A percentile compares a stretch with the other conserved stretches of the same genome.
Evolutionary conservation across 805 yeast species (phyloP).

Genomic region (Candida maesae): DNA sequence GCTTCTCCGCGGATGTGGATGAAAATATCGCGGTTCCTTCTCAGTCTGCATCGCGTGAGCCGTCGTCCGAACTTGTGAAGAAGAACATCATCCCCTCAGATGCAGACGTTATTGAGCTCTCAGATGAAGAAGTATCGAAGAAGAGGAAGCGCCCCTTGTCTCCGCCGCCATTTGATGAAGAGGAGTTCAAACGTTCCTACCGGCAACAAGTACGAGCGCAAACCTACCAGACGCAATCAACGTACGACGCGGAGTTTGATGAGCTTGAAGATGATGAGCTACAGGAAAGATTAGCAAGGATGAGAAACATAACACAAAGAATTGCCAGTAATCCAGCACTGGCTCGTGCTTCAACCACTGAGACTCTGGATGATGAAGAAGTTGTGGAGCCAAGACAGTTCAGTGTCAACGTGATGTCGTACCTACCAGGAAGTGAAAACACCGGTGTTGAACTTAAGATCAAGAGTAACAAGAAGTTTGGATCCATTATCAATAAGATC

Average conservation of each 20-base stretch:
- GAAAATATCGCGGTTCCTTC: no score
- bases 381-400: constrained; percentile 7
- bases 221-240: constrained; percentile 1
- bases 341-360: not conserved
- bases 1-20: no score
- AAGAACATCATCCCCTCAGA: not conserved
- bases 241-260: constrained; percentile 10
- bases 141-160: constrained; percentile 6
- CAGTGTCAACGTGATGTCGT: constrained; percentile 15
- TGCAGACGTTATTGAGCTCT: not conserved
- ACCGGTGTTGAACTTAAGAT: constrained; percentile 10
- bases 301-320: constrained; percentile 1
- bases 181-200: not conserved
- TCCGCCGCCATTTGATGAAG: constrained; percentile 18
- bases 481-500: constrained; percentile 12
- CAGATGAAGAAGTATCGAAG: constrained; percentile 2
- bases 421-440: constrained; percentile 20
- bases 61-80: no score
- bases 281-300: not conserved
- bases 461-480: constrained; percentile 20
- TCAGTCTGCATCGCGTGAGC: no score
- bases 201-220: not conserved
- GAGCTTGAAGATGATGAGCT: constrained; percentile 8
- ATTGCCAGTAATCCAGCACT: constrained; percentile 1
- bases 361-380: not conserved